A percentile compares a stretch with the other conserved stretches of the same genome.
phyloP scores from a whole-genome alignment of 83 land plant genomes.

The Picea abies region DNA sequence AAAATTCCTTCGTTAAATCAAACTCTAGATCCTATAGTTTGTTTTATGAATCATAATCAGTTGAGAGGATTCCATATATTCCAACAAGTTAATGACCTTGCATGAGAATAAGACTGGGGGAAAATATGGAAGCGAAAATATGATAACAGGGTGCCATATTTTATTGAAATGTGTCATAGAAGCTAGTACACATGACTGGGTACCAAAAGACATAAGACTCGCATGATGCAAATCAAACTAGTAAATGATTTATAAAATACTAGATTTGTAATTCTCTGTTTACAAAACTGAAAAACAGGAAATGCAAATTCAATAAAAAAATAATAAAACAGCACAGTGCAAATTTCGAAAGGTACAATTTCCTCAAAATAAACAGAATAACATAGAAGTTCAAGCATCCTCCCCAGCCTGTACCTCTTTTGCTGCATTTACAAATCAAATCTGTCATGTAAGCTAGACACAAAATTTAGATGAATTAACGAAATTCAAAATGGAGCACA shows the following conservation, averaged over 20 bases:
- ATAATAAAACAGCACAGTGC: not conserved
- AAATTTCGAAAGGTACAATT: not conserved
- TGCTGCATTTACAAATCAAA: constrained; percentile 3
- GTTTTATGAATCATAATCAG: not conserved
- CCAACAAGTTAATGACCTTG: not conserved
- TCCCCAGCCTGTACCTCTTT: not conserved
- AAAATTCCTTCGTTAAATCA: not conserved
- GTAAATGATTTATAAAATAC: not conserved
- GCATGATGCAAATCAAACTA: not conserved
- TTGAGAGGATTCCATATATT: not conserved
- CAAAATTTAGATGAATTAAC: not conserved
- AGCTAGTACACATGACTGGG: not conserved
- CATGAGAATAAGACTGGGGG: not conserved
- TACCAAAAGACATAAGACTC: not conserved
- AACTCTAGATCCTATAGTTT: not conserved
- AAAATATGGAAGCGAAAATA: not conserved
- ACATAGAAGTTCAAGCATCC: not conserved
- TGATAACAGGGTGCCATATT: not conserved
- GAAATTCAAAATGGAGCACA: not conserved
- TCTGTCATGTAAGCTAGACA: not conserved
- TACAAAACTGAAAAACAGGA: not conserved
- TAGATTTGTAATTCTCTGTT: not conserved
- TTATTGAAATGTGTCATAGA: not conserved
- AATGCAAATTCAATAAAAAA: not conserved
- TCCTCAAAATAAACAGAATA: not conserved